Evolutionary conservation across 225 moss, liverwort and hornwort species (phyloP).

Genomic region (Physcomitrium patens): DNA sequence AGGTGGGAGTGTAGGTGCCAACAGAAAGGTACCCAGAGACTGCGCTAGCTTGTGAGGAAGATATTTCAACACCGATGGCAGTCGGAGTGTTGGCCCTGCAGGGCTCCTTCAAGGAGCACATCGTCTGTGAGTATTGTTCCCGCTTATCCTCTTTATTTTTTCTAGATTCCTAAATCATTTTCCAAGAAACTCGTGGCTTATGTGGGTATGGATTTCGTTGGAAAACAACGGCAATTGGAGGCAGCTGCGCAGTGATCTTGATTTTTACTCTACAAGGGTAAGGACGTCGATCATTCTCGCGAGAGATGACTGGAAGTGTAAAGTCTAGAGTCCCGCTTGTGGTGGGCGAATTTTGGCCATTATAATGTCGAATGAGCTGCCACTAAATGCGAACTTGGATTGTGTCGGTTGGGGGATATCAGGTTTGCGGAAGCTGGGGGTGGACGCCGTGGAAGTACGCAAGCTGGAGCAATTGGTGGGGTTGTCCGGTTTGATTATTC

Average conservation of each 20-base stretch:
- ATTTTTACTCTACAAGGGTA: too few species aligned
- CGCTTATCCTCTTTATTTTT: not conserved
- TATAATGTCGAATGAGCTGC: too few species aligned
- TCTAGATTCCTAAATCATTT: too few species aligned
- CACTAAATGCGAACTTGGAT: too few species aligned
- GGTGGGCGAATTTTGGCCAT: too few species aligned
- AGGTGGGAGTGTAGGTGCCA: not conserved
- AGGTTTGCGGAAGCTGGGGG: conserved; percentile 74
- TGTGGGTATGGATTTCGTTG: too few species aligned
- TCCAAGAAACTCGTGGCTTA: too few species aligned
- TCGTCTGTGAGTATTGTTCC: conserved; percentile 57
- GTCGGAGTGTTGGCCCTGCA: conserved; percentile 75
- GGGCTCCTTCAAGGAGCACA: conserved; percentile 81
- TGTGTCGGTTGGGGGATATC: not conserved
- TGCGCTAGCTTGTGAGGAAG: conserved; percentile 13
- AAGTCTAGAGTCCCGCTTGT: too few species aligned
- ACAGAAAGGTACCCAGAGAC: not conserved
- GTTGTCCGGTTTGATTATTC: conserved; percentile 73
- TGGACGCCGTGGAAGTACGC: conserved; percentile 67
- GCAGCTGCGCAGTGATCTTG: too few species aligned
- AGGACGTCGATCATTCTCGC: too few species aligned
- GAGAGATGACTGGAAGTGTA: too few species aligned
- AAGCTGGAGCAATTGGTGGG: conserved; percentile 74
- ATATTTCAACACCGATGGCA: conserved; percentile 26
- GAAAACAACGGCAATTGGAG: too few species aligned